Evolutionary conservation across 345 rosid species (phyloP).

Genomic region (Aquilaria sinensis): DNA sequence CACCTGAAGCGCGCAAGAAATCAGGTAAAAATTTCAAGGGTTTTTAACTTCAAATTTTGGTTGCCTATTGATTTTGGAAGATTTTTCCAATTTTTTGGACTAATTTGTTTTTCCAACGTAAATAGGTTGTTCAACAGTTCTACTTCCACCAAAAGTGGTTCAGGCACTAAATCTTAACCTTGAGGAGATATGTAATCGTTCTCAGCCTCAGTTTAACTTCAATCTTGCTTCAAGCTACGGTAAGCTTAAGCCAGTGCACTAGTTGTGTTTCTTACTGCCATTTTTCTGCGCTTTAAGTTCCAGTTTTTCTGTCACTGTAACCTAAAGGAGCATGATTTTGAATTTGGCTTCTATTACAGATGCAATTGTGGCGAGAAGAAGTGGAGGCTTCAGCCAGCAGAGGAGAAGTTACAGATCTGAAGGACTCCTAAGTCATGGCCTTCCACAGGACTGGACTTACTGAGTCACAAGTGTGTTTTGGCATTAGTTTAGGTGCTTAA

Average conservation of each 20-base stretch:
- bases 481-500: background rate
- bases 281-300: fast-evolving
- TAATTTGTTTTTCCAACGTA: background rate
- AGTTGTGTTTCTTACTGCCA: no score
- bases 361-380: conserved; percentile 36
- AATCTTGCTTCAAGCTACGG: conserved; percentile 27
- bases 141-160: conserved; percentile 42
- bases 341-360: conserved; percentile 18
- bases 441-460: conserved; percentile 72
- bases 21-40: conserved; percentile 27
- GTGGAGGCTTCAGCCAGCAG: conserved; percentile 19
- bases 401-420: conserved; percentile 20
- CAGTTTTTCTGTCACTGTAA: no score
- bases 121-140: conserved; percentile 35
- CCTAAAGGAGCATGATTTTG: no score
- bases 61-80: background rate
- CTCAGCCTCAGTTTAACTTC: conserved; percentile 21
- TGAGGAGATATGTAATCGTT: conserved; percentile 17
- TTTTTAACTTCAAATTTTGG: background rate
- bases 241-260: background rate
- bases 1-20: conserved; percentile 47
- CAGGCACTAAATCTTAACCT: conserved; percentile 41
- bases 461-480: conserved; percentile 13
- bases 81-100: background rate
- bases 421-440: conserved; percentile 19